Evolutionary conservation across 495 filamentous ascomycete species (phyloP).

Genomic region (Pseudevernia furfuracea): DNA sequence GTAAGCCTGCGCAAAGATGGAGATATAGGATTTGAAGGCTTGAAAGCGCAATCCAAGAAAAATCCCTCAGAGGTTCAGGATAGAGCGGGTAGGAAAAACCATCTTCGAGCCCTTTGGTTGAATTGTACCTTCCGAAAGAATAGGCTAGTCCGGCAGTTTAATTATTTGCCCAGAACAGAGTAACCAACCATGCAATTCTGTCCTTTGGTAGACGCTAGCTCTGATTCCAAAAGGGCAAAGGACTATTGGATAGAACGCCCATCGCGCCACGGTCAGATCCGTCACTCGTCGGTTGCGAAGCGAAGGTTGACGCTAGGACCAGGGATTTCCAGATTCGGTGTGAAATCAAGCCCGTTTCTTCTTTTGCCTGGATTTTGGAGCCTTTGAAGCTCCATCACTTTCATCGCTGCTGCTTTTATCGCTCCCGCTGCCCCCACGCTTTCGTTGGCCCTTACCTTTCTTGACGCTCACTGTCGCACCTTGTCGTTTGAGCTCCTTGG

Average conservation of each 20-base stretch:
- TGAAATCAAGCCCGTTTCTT: slow-evolving; percentile 14
- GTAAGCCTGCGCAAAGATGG: neutral
- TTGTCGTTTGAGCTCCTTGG: slow-evolving; percentile 26
- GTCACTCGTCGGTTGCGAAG: neutral
- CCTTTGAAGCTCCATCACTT: slow-evolving; percentile 10
- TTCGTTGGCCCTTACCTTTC: slow-evolving; percentile 25
- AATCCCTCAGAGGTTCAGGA: neutral
- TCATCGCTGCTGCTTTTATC: slow-evolving; percentile 20
- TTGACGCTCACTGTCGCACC: slow-evolving; percentile 28
- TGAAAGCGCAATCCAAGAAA: neutral
- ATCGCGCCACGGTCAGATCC: neutral
- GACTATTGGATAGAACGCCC: neutral
- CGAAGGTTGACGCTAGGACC: neutral
- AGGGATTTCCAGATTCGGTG: neutral
- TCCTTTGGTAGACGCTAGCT: neutral
- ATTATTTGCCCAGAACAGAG: neutral
- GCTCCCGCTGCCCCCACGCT: slow-evolving; percentile 16
- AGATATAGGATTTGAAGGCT: neutral
- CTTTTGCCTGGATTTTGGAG: slow-evolving; percentile 11
- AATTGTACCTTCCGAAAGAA: neutral
- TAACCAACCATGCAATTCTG: neutral
- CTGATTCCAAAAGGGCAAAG: neutral
- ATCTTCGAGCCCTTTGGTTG: neutral
- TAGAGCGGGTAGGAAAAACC: neutral
- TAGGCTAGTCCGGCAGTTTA: neutral